Evolutionary conservation across 2,329 filamentous ascomycete genomes (phyloP).

Genomic region (Penicillium sclerotigenum): DNA sequence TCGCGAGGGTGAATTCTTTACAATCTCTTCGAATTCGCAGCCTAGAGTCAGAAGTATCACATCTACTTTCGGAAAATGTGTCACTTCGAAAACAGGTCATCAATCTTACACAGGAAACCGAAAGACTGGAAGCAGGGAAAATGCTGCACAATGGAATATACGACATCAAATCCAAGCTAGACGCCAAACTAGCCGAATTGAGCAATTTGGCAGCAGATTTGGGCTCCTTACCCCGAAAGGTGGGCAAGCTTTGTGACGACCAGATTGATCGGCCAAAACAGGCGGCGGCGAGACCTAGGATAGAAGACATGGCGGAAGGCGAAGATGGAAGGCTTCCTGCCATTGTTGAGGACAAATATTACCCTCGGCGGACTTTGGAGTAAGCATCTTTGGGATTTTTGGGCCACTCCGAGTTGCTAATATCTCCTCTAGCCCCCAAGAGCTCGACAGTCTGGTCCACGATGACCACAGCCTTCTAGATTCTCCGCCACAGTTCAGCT

Average conservation of each 20-base stretch:
- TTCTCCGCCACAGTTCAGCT: constrained; percentile 22
- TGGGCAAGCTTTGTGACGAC: constrained; percentile 20
- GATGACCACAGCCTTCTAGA: constrained; percentile 24
- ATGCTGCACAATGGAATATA: constrained; percentile 48
- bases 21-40: constrained; percentile 63
- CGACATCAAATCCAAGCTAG: constrained; percentile 53
- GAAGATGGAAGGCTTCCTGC: constrained; percentile 51
- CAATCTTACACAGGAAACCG: constrained; percentile 54
- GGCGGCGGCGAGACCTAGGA: constrained; percentile 15
- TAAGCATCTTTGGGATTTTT: constrained; percentile 32
- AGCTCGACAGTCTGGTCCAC: constrained; percentile 33
- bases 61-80: constrained; percentile 60
- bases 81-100: constrained; percentile 58
- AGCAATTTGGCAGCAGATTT: constrained; percentile 54
- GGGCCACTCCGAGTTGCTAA: not conserved
- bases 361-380: constrained; percentile 55
- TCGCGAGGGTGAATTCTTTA: constrained; percentile 61
- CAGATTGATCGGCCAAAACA: constrained; percentile 15
- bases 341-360: constrained; percentile 59
- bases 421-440: constrained; percentile 30
- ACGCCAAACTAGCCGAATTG: constrained; percentile 56
- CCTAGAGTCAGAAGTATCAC: constrained; percentile 60
- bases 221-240: constrained; percentile 42
- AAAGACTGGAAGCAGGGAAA: constrained; percentile 46
- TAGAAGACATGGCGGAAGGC: constrained; percentile 15